phyloP scores from a whole-genome alignment of 805 yeast species.

The Saccharomycopsis synnaedendra region DNA sequence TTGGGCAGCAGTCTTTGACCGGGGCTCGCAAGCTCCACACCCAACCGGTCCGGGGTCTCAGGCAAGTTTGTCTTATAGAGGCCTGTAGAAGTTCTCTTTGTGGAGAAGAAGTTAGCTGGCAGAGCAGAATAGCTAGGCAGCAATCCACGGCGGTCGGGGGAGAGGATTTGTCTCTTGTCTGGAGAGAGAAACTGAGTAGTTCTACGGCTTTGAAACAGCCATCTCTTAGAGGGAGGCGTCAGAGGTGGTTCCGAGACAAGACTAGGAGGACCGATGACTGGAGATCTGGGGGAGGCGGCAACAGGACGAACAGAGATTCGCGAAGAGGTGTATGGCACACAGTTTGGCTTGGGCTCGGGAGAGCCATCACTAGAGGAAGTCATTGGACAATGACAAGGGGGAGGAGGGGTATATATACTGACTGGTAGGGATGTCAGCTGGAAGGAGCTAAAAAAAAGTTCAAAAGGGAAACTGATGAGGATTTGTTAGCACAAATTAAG shows the following conservation, averaged over 20 bases:
- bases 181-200: slow-evolving; percentile 9
- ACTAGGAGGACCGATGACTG: not conserved
- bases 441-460: too few relatives aligned
- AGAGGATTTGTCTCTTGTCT: not conserved
- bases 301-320: slow-evolving; percentile 1
- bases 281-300: slow-evolving; percentile 3
- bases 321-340: slow-evolving; percentile 15
- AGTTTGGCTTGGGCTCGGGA: not conserved
- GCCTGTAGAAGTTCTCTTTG: slow-evolving; percentile 5
- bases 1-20: not conserved
- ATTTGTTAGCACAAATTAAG: too few relatives aligned
- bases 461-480: too few relatives aligned
- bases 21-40: not conserved
- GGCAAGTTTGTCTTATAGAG: slow-evolving; percentile 4
- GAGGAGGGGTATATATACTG: too few relatives aligned
- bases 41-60: slow-evolving; percentile 6
- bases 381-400: too few relatives aligned
- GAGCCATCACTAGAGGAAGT: too few relatives aligned
- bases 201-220: not conserved
- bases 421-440: too few relatives aligned
- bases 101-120: slow-evolving; percentile 4
- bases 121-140: not conserved
- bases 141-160: too few relatives aligned
- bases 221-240: slow-evolving; percentile 11
- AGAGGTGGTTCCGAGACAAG: slow-evolving; percentile 2